A percentile compares a stretch with the other conserved stretches of the same genome.
Evolutionary conservation across 164 flowering plant species (phyloP).

Genomic region (Sedum album): DNA sequence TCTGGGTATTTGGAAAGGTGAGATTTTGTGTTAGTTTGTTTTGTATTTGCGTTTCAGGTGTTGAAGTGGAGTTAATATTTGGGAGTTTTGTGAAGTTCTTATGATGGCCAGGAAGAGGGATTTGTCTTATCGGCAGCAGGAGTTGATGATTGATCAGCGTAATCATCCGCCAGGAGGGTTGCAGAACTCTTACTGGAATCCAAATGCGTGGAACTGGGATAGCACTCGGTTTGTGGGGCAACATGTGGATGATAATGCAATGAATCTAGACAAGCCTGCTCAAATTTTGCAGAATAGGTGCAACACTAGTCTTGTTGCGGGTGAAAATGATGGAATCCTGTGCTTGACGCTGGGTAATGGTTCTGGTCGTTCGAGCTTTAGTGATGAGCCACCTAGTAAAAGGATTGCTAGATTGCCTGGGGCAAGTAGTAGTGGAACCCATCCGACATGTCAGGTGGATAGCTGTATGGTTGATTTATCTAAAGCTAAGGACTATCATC

Average conservation of each 20-base stretch:
- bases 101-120: slow-evolving; percentile 53
- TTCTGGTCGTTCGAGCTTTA: slow-evolving; percentile 16
- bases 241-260: slow-evolving; percentile 28
- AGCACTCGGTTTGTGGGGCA: slow-evolving; percentile 46
- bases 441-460: slow-evolving; percentile 87
- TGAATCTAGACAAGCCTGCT: slow-evolving; percentile 15
- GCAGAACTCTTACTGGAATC: slow-evolving; percentile 41
- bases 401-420: slow-evolving; percentile 30
- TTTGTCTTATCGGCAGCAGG: too few relatives aligned
- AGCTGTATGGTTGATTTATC: too few relatives aligned
- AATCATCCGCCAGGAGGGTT: neutral
- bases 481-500: too few relatives aligned
- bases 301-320: slow-evolving; percentile 16
- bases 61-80: neutral
- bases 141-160: too few relatives aligned
- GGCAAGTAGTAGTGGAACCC: slow-evolving; percentile 20
- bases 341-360: slow-evolving; percentile 57
- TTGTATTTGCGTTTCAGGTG: neutral
- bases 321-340: slow-evolving; percentile 37
- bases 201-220: slow-evolving; percentile 75
- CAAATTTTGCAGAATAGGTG: slow-evolving; percentile 11
- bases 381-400: slow-evolving; percentile 44
- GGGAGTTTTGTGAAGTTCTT: neutral
- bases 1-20: neutral
- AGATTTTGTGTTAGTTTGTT: neutral